phyloP scores from a whole-genome alignment of 805 yeast genomes.

The Kluyveromyces starmeri region DNA sequence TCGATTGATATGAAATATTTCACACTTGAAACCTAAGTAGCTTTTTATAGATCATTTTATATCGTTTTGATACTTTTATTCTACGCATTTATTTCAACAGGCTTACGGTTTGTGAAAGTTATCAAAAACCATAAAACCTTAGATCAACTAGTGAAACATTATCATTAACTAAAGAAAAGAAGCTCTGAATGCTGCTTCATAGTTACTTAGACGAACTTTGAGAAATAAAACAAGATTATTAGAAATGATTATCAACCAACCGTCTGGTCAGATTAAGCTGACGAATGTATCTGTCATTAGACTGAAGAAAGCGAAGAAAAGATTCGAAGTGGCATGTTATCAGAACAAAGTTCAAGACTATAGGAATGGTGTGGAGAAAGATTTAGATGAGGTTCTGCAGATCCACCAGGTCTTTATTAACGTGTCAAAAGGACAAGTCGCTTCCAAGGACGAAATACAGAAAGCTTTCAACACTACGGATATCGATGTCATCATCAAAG shows the following conservation, averaged over 20 bases:
- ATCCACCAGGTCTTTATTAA: constrained; percentile 90
- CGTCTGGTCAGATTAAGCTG: constrained; percentile 76
- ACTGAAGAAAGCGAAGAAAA: constrained; percentile 80
- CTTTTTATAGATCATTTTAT: too few species aligned
- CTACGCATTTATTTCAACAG: too few species aligned
- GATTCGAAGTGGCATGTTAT: constrained; percentile 94
- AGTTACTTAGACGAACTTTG: too few species aligned
- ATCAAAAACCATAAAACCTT: too few species aligned
- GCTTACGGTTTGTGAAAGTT: too few species aligned
- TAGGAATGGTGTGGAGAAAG: constrained; percentile 63
- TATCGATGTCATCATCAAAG: constrained; percentile 63
- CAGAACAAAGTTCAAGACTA: constrained; percentile 96
- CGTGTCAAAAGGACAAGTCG: constrained; percentile 91
- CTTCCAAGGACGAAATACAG: constrained; percentile 73
- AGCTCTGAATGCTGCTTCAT: too few species aligned
- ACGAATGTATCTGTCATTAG: constrained; percentile 92
- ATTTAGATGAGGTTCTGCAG: constrained; percentile 90
- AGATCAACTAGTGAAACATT: too few species aligned
- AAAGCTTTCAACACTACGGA: constrained; percentile 70
- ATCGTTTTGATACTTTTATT: too few species aligned
- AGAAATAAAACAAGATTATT: too few species aligned
- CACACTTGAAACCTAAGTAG: too few species aligned
- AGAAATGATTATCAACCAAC: constrained; percentile 79
- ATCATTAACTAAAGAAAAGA: too few species aligned
- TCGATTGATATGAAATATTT: too few species aligned